Evolutionary conservation across 2,329 filamentous ascomycete species (phyloP).

Genomic region (Arthrocladium fulminans): DNA sequence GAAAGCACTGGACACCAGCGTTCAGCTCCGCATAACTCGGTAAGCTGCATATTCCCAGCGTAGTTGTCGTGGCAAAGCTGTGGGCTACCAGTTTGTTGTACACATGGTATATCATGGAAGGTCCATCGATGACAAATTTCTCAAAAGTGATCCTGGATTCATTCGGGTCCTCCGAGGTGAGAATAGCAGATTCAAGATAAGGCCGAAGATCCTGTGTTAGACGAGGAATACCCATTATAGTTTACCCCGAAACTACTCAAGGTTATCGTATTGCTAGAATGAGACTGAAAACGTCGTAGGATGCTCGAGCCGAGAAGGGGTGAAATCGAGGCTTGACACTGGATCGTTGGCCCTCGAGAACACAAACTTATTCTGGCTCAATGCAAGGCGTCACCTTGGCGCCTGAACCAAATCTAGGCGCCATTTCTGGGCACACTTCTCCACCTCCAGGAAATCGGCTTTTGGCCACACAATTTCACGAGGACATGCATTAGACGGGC

Average conservation of each 20-base stretch:
- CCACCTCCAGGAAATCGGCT: too few species aligned
- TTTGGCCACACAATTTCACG: too few species aligned
- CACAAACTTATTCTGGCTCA: too few species aligned
- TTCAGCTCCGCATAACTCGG: constrained; percentile 59
- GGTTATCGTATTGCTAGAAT: too few species aligned
- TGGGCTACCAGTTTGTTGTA: constrained; percentile 44
- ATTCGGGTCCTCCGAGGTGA: constrained; percentile 26
- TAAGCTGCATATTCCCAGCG: constrained; percentile 35
- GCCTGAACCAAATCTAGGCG: too few species aligned
- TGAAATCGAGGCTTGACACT: too few species aligned
- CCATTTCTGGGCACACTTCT: too few species aligned
- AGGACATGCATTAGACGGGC: too few species aligned
- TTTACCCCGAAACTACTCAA: neutral
- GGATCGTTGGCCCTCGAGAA: too few species aligned
- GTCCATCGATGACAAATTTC: constrained; percentile 60
- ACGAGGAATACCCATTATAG: constrained; percentile 52
- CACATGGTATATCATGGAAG: constrained; percentile 66
- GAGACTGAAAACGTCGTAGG: too few species aligned
- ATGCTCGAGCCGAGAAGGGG: too few species aligned
- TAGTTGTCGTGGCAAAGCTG: constrained; percentile 25
- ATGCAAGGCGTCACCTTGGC: too few species aligned
- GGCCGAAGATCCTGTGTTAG: constrained; percentile 47
- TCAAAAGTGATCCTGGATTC: constrained; percentile 19
- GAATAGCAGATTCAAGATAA: constrained; percentile 38
- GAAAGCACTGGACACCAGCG: constrained; percentile 50